phyloP scores from a whole-genome alignment of 345 rosid genomes.

The Eucalyptus regnans region DNA sequence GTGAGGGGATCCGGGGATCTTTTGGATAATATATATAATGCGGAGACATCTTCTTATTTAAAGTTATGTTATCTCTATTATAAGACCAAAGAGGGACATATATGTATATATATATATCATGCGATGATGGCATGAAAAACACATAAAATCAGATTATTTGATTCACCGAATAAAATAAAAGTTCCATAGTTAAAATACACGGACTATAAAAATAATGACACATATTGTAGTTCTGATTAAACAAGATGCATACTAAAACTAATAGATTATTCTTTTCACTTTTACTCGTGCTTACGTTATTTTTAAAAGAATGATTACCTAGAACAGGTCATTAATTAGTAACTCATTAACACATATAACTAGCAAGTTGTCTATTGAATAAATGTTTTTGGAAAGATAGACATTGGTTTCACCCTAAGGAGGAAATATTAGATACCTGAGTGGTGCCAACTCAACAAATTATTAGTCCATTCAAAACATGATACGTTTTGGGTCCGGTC shows the following conservation, averaged over 20 bases:
- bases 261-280: neutral
- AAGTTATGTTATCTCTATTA: neutral
- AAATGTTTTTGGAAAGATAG: neutral
- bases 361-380: neutral
- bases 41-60: neutral
- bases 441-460: too few relatives aligned
- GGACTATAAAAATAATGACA: neutral
- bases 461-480: too few relatives aligned
- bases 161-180: neutral
- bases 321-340: too few relatives aligned
- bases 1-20: neutral
- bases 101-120: too few relatives aligned
- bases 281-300: neutral
- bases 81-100: neutral
- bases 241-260: too few relatives aligned
- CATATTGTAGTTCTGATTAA: neutral
- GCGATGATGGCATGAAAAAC: neutral
- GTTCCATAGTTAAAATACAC: too few relatives aligned
- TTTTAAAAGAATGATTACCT: neutral
- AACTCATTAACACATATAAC: neutral
- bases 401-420: neutral
- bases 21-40: too few relatives aligned
- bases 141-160: neutral
- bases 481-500: too few relatives aligned
- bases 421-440: neutral